Evolutionary conservation across 192 early-diverging fungal genomes (phyloP).

Genomic region (Funneliformis mosseae): DNA sequence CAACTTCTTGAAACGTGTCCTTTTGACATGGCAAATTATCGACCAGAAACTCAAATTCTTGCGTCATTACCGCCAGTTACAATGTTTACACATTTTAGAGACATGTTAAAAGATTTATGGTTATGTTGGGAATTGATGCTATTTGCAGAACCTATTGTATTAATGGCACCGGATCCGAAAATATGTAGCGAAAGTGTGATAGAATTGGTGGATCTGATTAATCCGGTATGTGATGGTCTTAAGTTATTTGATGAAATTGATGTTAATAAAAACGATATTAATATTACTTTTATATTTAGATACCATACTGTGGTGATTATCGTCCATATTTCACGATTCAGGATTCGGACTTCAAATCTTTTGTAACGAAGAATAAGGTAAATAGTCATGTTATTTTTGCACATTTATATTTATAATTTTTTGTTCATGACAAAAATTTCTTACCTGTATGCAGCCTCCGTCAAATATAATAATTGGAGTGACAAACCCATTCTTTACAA

Average conservation of each 20-base stretch:
- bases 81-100: constrained; percentile 78
- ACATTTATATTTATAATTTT: neutral
- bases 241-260: neutral
- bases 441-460: constrained; percentile 58
- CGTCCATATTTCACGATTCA: constrained; percentile 98
- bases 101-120: constrained; percentile 83
- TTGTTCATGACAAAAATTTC: neutral
- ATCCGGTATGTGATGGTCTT: constrained; percentile 65
- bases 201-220: constrained; percentile 86
- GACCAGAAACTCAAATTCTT: constrained; percentile 72
- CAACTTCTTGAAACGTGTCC: constrained; percentile 74
- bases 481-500: constrained; percentile 93
- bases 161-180: constrained; percentile 84
- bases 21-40: constrained; percentile 67
- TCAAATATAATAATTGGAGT: constrained; percentile 87
- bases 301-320: constrained; percentile 94
- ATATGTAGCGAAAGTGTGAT: constrained; percentile 85
- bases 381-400: neutral
- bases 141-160: constrained; percentile 86
- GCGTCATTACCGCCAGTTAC: constrained; percentile 67
- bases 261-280: neutral
- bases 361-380: constrained; percentile 61
- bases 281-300: constrained; percentile 44
- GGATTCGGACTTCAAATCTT: constrained; percentile 85
- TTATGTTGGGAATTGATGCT: constrained; percentile 94